A percentile compares a stretch with the other conserved stretches of the same genome.
phyloP scores from a whole-genome alignment of 2,329 filamentous ascomycete genomes.

The Aspergillus ochraceus region DNA sequence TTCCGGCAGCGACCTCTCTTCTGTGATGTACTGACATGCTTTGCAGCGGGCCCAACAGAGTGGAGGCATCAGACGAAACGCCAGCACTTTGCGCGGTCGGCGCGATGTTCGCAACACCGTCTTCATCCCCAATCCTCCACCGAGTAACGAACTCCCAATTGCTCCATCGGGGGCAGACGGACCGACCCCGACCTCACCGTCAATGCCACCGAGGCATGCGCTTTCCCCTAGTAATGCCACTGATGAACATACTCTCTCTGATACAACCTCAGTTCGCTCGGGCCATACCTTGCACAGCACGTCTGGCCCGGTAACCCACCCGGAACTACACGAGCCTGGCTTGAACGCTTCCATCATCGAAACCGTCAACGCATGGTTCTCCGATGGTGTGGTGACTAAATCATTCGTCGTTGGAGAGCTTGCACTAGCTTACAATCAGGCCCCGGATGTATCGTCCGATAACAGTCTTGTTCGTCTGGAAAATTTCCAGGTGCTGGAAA shows the following conservation, averaged over 20 bases:
- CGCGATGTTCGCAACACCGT: slow-evolving; percentile 91
- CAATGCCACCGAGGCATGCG: slow-evolving; percentile 37
- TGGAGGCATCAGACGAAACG: slow-evolving; percentile 62
- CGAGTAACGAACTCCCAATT: slow-evolving; percentile 35
- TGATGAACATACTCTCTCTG: slow-evolving; percentile 70
- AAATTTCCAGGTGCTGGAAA: slow-evolving; percentile 84
- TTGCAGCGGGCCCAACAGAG: slow-evolving; percentile 46
- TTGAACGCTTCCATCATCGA: slow-evolving; percentile 89
- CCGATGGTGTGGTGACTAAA: slow-evolving; percentile 68
- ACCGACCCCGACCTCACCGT: slow-evolving; percentile 36
- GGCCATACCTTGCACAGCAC: slow-evolving; percentile 74
- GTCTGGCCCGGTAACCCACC: slow-evolving; percentile 70
- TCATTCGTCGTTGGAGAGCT: slow-evolving; percentile 83
- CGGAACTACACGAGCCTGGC: slow-evolving; percentile 75
- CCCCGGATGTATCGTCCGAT: slow-evolving; percentile 37
- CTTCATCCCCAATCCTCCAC: slow-evolving; percentile 62
- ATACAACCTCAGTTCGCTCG: slow-evolving; percentile 89
- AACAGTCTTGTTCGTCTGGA: slow-evolving; percentile 75
- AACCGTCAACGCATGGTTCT: slow-evolving; percentile 82
- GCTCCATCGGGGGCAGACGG: slow-evolving; percentile 26
- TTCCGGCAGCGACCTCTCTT: background rate
- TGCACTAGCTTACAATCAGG: slow-evolving; percentile 74
- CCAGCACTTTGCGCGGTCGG: slow-evolving; percentile 79
- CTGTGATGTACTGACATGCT: slow-evolving; percentile 18
- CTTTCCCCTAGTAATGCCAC: slow-evolving; percentile 55